Conservation (phyloP, 2,329 filamentous ascomycete species). For the Nothophoma quercina region DNA sequence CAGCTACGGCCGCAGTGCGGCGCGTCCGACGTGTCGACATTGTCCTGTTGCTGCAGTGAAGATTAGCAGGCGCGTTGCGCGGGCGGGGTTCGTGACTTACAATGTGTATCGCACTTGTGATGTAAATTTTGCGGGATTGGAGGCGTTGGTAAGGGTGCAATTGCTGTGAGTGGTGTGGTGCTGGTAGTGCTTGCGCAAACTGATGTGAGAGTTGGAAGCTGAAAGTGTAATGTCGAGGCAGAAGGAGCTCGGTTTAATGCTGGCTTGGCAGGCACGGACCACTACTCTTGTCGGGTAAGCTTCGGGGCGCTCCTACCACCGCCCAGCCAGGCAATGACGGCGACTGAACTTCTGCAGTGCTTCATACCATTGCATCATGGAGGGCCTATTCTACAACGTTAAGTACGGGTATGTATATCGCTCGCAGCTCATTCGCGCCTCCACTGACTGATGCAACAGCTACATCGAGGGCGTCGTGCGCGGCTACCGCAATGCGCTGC, state of each 20-base stretch:
- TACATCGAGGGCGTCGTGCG: conserved; percentile 98
- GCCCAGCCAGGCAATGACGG: conserved; percentile 13
- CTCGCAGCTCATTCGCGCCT: background rate
- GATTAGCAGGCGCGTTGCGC: conserved; percentile 26
- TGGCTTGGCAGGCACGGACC: background rate
- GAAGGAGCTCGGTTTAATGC: too few species aligned
- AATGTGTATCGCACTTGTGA: conserved; percentile 3
- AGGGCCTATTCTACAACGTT: conserved; percentile 93
- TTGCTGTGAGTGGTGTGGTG: conserved; percentile 9
- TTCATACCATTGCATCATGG: conserved; percentile 64
- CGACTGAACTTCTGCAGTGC: conserved; percentile 7
- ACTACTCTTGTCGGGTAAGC: background rate
- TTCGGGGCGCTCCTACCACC: background rate
- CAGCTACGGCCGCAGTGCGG: conserved; percentile 17
- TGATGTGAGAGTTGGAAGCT: background rate
- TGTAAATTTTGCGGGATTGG: background rate
- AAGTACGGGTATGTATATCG: conserved; percentile 76
- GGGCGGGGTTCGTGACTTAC: conserved; percentile 19
- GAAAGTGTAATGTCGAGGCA: conserved; percentile 27
- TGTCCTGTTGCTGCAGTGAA: conserved; percentile 19
- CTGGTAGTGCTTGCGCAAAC: conserved; percentile 12
- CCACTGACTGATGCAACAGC: conserved; percentile 57
- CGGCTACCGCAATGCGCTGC: conserved; percentile 92
- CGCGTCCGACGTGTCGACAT: conserved; percentile 30
- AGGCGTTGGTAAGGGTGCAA: conserved; percentile 7